Base-by-base conservation (phyloP, 257 asterid genomes). In the Galeopsis tetrahit region DNA sequence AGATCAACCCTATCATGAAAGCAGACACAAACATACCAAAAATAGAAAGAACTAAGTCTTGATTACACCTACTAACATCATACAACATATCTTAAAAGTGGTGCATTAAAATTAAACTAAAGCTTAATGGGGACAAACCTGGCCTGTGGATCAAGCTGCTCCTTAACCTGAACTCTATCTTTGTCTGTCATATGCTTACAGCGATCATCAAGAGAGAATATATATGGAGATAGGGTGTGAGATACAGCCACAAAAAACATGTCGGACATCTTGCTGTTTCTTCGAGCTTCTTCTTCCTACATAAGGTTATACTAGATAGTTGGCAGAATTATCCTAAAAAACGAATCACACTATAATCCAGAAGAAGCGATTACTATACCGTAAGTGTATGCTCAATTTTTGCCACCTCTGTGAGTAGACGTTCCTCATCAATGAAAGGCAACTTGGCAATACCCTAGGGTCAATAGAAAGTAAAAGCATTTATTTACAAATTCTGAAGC, bases 391-490 rank as follows among this genome's bases (percentile, higher is more conserved):
- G 88, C 82, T 94, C 98, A 70, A 94, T 42, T 79, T 91, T 91
- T 64, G 85, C 89, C 70, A 94, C 98, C 82, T 94, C 98, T 2
- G 86, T 83, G 66, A 94, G 96, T 71, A 94, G 93, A 74, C 98
- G 96, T 32, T 52, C 65, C 82, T 91, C 97, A 79, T 91, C 97
- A 79, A 94, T 94, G 84, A 94, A 94, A 62, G 99, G 99, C 82
- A 94, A 79, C 74, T 94, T 94, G 65, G 97, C 99, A 77, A 94
- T 76, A 59, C 99, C 99, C 99, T 94, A 73, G 44, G 52, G 58
- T 52, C 6, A 43, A 59, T 49, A 70, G 64, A 64, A 79, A 71
- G 65, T 17, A 31, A 75, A 53, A 4, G 21, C 31, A 78, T 36
- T 33, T 57, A 42, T 73, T 60, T 46, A 63, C 14, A 63, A 59